A percentile compares a stretch with the other conserved stretches of the same genome.
Evolutionary conservation across 345 rosid genomes (phyloP).

Genomic region (Eucalyptus pauciflora): DNA sequence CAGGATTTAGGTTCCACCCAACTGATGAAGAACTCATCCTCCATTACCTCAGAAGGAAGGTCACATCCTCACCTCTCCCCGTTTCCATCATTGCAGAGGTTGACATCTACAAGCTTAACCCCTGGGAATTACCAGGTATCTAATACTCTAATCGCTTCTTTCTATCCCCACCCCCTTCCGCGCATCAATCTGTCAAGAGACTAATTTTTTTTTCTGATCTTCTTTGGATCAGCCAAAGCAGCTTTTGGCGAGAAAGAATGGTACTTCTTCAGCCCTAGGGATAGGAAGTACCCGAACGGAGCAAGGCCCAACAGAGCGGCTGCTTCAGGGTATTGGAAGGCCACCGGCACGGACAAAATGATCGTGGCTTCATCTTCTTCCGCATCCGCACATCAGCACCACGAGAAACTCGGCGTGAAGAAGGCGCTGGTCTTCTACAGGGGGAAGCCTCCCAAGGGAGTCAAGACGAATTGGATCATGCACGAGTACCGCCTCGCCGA

Average conservation of each 20-base stretch:
- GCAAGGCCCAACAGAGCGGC: conserved; percentile 97
- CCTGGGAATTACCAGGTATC: conserved; percentile 89
- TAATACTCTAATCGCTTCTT: not conserved
- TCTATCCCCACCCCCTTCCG: too few species aligned
- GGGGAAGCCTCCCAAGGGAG: conserved; percentile 94
- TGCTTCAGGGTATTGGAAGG: conserved; percentile 96
- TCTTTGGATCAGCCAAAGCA: conserved; percentile 38
- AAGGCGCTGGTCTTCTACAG: conserved; percentile 91
- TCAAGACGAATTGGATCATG: conserved; percentile 97
- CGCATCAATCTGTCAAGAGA: not conserved
- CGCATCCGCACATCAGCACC: not conserved
- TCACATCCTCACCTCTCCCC: conserved; percentile 52
- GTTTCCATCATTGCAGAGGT: conserved; percentile 88
- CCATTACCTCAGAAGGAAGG: conserved; percentile 70
- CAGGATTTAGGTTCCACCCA: conserved; percentile 96
- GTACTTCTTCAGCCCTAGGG: conserved; percentile 98
- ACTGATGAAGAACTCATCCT: conserved; percentile 96
- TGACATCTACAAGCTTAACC: conserved; percentile 87
- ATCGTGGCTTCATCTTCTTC: conserved; percentile 24
- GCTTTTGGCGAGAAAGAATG: conserved; percentile 94
- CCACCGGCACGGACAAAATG: conserved; percentile 87
- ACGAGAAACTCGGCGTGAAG: conserved; percentile 71
- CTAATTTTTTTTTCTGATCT: not conserved
- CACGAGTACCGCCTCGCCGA: conserved; percentile 87
- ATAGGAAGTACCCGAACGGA: conserved; percentile 94